Base-by-base conservation (phyloP, 2,329 filamentous ascomycete species). In the Dactylellina cionopaga region DNA sequence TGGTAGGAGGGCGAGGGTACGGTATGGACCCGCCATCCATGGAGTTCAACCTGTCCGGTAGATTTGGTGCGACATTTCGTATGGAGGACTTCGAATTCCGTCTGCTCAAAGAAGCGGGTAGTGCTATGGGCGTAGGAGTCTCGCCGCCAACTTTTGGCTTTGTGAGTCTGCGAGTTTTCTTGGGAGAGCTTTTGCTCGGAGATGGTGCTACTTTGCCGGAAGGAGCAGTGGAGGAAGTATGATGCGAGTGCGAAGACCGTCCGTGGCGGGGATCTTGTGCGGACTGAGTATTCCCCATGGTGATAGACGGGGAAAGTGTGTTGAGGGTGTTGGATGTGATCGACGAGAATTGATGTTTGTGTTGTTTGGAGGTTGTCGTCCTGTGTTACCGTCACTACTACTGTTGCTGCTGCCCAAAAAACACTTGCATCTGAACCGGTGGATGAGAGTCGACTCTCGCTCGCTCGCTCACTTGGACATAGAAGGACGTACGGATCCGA, bases 71-170 rank as follows among this genome's bases (percentile, higher is more conserved):
- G 7, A 64, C 22, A 35, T 71, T 63, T 52, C 41, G 58, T 43
- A 71, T 59, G 9, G 66, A 71, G 15, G 66, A 33, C 19, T 55
- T 71, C 2, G 66, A 71, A 29, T 44, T 71, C 15, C 66, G 41
- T 35, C 66, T 58, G 22, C 66, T 71, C 22, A 71, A 37, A 5
- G 65, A 71, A 9, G 29, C 29, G 37, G 66, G 66, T 15, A 71
- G n/a, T 10, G 49, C 41, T 31, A 71, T 58, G 5, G 66, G 66
- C 19, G 58, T 69, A 24, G 66, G 58, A n/a, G 51, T 35, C 17
- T 71, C 58, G 25, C 58, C 66, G 35, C 66, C 66, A 33, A 59
- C 44, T 19, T 71, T 71, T n/a, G 66, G 66, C 41, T 71, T 71
- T 9, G 66, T 51, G 44, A 71, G 44, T 44, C 27, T 64, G 47